phyloP scores from a whole-genome alignment of 2,329 filamentous ascomycete genomes.

The Sporothrix mexicana region DNA sequence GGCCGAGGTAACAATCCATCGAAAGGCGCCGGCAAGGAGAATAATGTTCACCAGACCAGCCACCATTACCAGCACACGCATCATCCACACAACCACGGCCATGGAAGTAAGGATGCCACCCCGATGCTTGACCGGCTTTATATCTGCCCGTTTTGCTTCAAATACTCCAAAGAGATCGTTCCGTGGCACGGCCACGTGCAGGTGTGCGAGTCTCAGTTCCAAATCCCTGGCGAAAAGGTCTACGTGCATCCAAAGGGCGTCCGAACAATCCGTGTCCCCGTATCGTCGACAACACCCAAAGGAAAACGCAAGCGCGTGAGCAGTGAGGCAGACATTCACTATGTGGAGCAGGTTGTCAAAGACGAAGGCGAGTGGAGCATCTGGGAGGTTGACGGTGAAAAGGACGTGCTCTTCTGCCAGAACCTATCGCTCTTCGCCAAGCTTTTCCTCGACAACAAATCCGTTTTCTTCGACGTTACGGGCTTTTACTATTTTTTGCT shows the following conservation, averaged over 20 bases:
- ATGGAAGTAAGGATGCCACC: constrained; percentile 43
- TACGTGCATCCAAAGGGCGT: constrained; percentile 66
- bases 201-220: constrained; percentile 58
- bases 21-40: constrained; percentile 41
- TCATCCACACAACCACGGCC: neutral
- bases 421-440: constrained; percentile 96
- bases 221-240: constrained; percentile 71
- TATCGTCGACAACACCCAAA: constrained; percentile 43
- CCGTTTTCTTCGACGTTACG: constrained; percentile 94
- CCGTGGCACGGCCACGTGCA: constrained; percentile 64
- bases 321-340: constrained; percentile 36
- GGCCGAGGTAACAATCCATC: constrained; percentile 11
- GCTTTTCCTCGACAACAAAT: constrained; percentile 97
- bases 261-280: constrained; percentile 49
- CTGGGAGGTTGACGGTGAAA: constrained; percentile 90
- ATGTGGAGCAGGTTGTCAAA: constrained; percentile 53
- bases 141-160: constrained; percentile 93
- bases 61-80: constrained; percentile 15
- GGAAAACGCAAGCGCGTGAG: constrained; percentile 48
- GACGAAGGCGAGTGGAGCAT: constrained; percentile 80
- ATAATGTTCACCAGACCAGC: constrained; percentile 30
- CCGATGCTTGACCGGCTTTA: constrained; percentile 72
- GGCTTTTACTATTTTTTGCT: constrained; percentile 95
- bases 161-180: constrained; percentile 74
- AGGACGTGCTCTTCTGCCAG: constrained; percentile 87